Percentiles rank a stretch among this genome's conserved stretches.
Conservation (phyloP, 116 monocot species). For the Dioscorea cayenensis region DNA sequence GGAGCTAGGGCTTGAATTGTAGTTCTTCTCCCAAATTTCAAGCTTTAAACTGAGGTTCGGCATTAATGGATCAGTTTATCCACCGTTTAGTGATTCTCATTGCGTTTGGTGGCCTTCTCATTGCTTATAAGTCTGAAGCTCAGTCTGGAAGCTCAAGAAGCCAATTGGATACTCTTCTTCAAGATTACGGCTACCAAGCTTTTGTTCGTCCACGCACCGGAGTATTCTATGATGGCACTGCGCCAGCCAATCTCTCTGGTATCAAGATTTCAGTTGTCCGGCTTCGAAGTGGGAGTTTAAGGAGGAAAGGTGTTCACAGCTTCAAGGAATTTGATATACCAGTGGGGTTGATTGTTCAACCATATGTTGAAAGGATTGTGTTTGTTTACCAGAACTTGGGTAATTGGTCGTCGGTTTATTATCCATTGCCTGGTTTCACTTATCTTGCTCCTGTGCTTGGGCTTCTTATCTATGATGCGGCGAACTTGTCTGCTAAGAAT, state of each 20-base stretch:
- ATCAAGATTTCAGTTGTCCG: slow-evolving; percentile 46
- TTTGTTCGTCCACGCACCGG: slow-evolving; percentile 63
- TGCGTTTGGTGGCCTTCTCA: slow-evolving; percentile 16
- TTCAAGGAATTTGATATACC: slow-evolving; percentile 71
- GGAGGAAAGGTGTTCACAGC: slow-evolving; percentile 31
- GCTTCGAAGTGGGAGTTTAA: slow-evolving; percentile 70
- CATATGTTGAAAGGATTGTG: slow-evolving; percentile 58
- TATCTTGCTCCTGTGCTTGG: slow-evolving; percentile 68
- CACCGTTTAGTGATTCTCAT: slow-evolving; percentile 14
- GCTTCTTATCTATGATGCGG: slow-evolving; percentile 71
- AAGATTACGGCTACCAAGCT: slow-evolving; percentile 65
- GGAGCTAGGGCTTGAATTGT: neutral
- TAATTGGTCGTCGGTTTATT: slow-evolving; percentile 67
- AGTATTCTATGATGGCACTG: slow-evolving; percentile 26
- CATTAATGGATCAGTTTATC: slow-evolving; percentile 3
- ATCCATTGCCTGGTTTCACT: slow-evolving; percentile 60
- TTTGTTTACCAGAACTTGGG: slow-evolving; percentile 89
- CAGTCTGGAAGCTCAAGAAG: slow-evolving; percentile 29
- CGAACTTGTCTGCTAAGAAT: slow-evolving; percentile 43
- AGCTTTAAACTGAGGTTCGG: neutral
- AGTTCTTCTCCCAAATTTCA: too few relatives aligned
- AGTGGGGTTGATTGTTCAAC: slow-evolving; percentile 39
- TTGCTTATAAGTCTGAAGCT: slow-evolving; percentile 20
- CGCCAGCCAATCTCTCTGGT: slow-evolving; percentile 62
- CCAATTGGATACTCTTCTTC: slow-evolving; percentile 64